Evolutionary conservation across 176 grass and related monocot genomes (phyloP), one percentile per base, ranked within the genome.

Genomic region (Ensete ventricosum): DNA sequence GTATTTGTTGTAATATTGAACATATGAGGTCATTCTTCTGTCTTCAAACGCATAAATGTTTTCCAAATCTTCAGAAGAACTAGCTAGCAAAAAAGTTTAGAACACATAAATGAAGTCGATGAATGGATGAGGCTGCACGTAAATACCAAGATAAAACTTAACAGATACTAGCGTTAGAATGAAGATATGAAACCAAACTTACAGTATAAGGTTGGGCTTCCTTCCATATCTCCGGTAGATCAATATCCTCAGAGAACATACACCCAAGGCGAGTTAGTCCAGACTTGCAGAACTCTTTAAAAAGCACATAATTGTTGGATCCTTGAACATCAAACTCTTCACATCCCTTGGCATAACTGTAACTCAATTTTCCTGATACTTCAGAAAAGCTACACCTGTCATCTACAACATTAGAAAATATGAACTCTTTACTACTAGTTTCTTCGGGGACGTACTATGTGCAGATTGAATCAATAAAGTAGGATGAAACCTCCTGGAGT

Each of bases 181-280:
- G 57, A 85, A 77, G 81, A 81, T 9, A 59, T 73, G 50, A 17
- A 16, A 55, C 22, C 64, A 51, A 74, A 87, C 86, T 54, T 99
- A 88, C 88, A 63, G 73, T 58, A 51, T 82, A 91, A 54, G 62
- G 76, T 71, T 81, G 86, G 24, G 78, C 73, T 1, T 77, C 81
- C 51, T 80, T 84, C 95, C 95, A 99, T 89, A 91, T 83, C 79
- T 89, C 70, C 80, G 79, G 76, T 57, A 99, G 84, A 86, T 55
- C 51, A 24, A 23, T 48, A 43, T 95, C 86, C 84, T 87, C 81
- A 57, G 89, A 86, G 14, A 75, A 51, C 62, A 64, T 73, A 91
- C 86, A 94, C 26, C 86, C 91, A 72, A 99, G 78, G 60, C 76
- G 83, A 64, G 75, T 77, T 73, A 99, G 82, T 75, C 84, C 91